phyloP scores from a whole-genome alignment of 805 yeast genomes.

The Wickerhamomyces subpelliculosus region DNA sequence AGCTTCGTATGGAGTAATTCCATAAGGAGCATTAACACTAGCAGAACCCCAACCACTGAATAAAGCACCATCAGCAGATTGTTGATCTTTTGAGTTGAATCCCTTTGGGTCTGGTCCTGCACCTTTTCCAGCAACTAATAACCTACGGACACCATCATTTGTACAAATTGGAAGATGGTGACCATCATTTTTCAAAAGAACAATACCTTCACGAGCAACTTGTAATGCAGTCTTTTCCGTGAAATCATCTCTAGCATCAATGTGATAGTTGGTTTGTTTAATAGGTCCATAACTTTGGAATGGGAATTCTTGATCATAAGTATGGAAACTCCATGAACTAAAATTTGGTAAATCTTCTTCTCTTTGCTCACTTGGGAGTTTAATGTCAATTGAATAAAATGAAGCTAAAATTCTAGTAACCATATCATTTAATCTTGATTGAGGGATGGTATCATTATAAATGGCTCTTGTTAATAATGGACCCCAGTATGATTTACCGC shows the following conservation, averaged over 20 bases:
- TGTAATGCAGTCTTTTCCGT: slow-evolving; percentile 42
- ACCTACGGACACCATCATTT: slow-evolving; percentile 32
- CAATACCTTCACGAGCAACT: slow-evolving; percentile 52
- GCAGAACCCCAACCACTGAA: slow-evolving; percentile 65
- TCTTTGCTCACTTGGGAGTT: slow-evolving; percentile 27
- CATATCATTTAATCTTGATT: slow-evolving; percentile 53
- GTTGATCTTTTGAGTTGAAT: slow-evolving; percentile 45
- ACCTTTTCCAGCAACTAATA: slow-evolving; percentile 44
- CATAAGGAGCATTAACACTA: slow-evolving; percentile 46
- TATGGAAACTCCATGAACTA: slow-evolving; percentile 52
- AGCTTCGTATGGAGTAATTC: slow-evolving; percentile 54
- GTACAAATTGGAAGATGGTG: slow-evolving; percentile 44
- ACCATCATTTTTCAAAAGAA: slow-evolving; percentile 46
- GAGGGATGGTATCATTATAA: slow-evolving; percentile 48
- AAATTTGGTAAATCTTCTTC: slow-evolving; percentile 43
- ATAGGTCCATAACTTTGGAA: slow-evolving; percentile 49
- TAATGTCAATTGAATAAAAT: slow-evolving; percentile 38
- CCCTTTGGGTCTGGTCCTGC: slow-evolving; percentile 48
- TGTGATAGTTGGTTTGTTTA: slow-evolving; percentile 45
- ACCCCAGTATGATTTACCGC: slow-evolving; percentile 52
- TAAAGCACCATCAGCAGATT: slow-evolving; percentile 45
- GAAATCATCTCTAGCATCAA: slow-evolving; percentile 43
- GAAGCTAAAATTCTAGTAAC: slow-evolving; percentile 53
- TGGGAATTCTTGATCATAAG: slow-evolving; percentile 48
- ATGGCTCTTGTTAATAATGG: slow-evolving; percentile 48